Conservation (phyloP, 2,329 filamentous ascomycete genomes). For the Cytospora piceicola region DNA sequence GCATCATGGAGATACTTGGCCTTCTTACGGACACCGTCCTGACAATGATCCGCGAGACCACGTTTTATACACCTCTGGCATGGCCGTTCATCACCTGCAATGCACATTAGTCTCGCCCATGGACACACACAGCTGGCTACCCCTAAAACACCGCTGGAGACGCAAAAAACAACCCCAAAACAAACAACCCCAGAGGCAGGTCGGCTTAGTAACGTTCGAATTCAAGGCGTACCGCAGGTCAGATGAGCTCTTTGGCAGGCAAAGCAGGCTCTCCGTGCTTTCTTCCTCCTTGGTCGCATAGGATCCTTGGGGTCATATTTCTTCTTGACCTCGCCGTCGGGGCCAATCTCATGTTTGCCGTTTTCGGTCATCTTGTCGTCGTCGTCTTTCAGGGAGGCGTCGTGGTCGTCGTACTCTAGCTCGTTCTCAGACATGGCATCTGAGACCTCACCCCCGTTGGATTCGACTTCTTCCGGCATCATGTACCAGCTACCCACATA, state of each 20-base stretch:
- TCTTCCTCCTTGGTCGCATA: conserved; percentile 86
- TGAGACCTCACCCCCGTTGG: conserved; percentile 59
- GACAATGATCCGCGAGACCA: conserved; percentile 85
- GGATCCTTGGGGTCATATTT: conserved; percentile 87
- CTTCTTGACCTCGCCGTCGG: conserved; percentile 62
- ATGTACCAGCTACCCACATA: conserved; percentile 58
- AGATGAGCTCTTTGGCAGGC: conserved; percentile 96
- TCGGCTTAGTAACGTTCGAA: conserved; percentile 31
- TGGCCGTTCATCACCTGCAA: conserved; percentile 86
- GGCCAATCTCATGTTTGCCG: conserved; percentile 48
- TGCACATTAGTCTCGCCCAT: conserved; percentile 35
- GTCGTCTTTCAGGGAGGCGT: conserved; percentile 51
- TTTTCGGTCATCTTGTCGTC: conserved; percentile 59
- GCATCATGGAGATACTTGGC: conserved; percentile 98
- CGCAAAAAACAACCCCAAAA: not conserved
- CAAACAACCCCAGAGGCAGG: conserved; percentile 24
- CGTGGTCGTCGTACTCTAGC: conserved; percentile 56
- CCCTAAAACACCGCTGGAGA: not conserved
- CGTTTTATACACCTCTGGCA: conserved; percentile 94
- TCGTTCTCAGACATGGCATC: conserved; percentile 64
- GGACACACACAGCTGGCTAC: not conserved
- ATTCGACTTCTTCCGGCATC: conserved; percentile 60
- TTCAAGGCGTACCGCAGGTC: conserved; percentile 83
- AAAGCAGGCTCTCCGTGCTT: conserved; percentile 92
- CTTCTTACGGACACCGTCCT: conserved; percentile 97